These are phyloP conservation scores for Serendipita indica DNA, from an alignment of 768 basidiomycete species.

Conservation along the genomic window DNA sequence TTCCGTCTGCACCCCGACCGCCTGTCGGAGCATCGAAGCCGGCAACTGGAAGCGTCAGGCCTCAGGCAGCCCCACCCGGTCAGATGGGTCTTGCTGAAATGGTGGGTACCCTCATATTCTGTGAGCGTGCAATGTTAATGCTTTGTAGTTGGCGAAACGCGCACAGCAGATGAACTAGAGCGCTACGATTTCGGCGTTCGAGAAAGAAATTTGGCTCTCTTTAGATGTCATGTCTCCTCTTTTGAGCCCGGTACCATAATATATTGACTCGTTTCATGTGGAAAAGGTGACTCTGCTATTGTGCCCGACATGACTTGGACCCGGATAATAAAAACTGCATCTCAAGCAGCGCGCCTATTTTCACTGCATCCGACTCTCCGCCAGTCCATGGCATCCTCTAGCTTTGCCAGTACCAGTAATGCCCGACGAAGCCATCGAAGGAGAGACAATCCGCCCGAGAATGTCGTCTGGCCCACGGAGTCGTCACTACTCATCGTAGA, in stretches of 20 bases:
- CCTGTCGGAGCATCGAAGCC: constrained; percentile 26
- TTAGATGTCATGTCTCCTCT: neutral
- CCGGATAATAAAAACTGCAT: no score
- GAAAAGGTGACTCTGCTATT: neutral
- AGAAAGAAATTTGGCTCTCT: neutral
- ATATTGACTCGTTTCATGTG: no score
- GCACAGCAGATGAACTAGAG: constrained; percentile 33
- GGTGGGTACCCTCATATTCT: constrained; percentile 31
- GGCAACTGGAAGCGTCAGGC: constrained; percentile 28
- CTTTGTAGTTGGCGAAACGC: constrained; percentile 51
- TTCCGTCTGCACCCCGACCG: constrained; percentile 44
- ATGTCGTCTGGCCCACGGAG: neutral
- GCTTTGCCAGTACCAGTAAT: neutral
- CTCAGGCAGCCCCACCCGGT: constrained; percentile 33
- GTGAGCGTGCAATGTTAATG: constrained; percentile 8
- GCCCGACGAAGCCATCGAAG: neutral
- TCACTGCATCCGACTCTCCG: neutral
- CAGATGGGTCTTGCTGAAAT: constrained; percentile 76
- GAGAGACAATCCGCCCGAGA: neutral
- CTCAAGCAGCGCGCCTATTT: neutral
- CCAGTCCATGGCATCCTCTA: neutral
- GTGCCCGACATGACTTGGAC: neutral
- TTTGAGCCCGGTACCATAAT: no score
- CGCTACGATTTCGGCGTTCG: no score
- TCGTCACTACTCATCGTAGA: neutral